A percentile compares a stretch with the other conserved stretches of the same genome.
phyloP scores from a whole-genome alignment of 805 yeast genomes.

The Cyberlindnera euphorbiae region DNA sequence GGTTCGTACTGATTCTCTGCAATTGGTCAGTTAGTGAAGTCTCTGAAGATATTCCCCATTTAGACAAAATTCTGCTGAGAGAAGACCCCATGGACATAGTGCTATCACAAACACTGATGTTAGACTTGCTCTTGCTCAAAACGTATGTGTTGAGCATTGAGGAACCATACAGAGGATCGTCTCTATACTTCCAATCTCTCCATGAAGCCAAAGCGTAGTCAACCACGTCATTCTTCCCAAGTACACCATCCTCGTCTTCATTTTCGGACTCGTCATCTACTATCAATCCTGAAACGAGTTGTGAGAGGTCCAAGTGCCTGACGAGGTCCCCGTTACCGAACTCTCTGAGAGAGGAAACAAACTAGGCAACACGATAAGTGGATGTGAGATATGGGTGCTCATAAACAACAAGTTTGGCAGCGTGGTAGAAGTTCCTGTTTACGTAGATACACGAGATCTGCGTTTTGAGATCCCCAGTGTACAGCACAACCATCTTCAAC shows the following conservation, averaged over 20 bases:
- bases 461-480: conserved; percentile 34
- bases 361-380: conserved; percentile 76
- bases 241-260: conserved; percentile 10
- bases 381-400: conserved; percentile 52
- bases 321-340: conserved; percentile 57
- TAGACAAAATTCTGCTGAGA: conserved; percentile 10
- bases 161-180: conserved; percentile 59
- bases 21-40: conserved; percentile 1
- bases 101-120: conserved; percentile 17
- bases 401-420: conserved; percentile 54
- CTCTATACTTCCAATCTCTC: conserved; percentile 86
- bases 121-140: conserved; percentile 23
- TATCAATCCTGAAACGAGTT: conserved; percentile 35
- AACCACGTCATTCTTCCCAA: conserved; percentile 10
- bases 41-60: conserved; percentile 4
- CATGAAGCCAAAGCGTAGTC: conserved; percentile 64
- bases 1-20: no score
- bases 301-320: conserved; percentile 53
- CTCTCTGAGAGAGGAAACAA: conserved; percentile 60
- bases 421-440: conserved; percentile 42
- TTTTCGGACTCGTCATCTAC: conserved; percentile 6
- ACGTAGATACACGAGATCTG: conserved; percentile 46
- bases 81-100: conserved; percentile 17
- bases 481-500: conserved; percentile 23
- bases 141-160: conserved; percentile 29